phyloP scores from a whole-genome alignment of 129 eudicot species.

The Saposhnikovia divaricata region DNA sequence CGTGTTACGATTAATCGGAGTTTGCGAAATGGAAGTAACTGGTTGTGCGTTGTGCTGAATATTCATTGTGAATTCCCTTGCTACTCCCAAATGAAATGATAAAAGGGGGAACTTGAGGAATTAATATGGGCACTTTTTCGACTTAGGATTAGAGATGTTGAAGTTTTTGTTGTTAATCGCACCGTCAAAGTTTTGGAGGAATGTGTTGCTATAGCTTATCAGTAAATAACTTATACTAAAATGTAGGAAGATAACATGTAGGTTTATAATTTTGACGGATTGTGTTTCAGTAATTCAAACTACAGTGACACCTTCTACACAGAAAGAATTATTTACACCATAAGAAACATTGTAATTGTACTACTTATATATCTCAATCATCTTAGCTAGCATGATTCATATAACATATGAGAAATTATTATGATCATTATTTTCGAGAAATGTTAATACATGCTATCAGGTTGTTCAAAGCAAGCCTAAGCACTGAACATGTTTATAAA shows the following conservation, averaged over 20 bases:
- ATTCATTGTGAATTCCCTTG: not conserved
- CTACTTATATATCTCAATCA: too few relatives aligned
- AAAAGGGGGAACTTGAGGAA: not conserved
- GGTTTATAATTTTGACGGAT: not conserved
- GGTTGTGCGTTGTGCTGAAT: not conserved
- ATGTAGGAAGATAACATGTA: too few relatives aligned
- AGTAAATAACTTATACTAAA: too few relatives aligned
- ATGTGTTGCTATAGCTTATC: too few relatives aligned
- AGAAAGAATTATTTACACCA: not conserved
- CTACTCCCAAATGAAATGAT: too few relatives aligned
- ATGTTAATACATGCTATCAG: too few relatives aligned
- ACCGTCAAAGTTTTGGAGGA: not conserved
- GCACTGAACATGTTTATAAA: not conserved
- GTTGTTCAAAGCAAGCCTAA: too few relatives aligned
- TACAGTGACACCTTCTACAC: not conserved
- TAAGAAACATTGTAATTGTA: not conserved
- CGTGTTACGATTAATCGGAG: not conserved
- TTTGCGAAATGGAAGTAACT: not conserved
- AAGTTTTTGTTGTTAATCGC: too few relatives aligned
- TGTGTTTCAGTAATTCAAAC: not conserved
- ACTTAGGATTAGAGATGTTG: not conserved
- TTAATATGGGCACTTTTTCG: not conserved
- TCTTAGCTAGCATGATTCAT: not conserved
- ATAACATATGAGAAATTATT: too few relatives aligned
- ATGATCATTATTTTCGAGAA: too few relatives aligned